Conservation (phyloP, 768 basidiomycete species). For the Hemileccinum rubropunctum region DNA sequence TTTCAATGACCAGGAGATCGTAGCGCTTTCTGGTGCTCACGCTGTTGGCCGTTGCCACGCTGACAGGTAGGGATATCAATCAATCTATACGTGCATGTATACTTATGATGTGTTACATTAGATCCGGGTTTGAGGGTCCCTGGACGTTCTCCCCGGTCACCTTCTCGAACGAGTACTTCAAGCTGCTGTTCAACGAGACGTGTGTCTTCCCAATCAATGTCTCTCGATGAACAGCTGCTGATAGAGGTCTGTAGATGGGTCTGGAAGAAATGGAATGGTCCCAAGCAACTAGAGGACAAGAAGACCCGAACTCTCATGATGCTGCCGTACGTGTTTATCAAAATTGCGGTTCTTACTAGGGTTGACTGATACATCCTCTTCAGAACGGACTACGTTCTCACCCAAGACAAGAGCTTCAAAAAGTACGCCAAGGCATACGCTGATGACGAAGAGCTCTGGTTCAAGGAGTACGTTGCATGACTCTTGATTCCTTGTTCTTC, state of each 20-base stretch:
- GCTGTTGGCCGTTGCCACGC: conserved; percentile 94
- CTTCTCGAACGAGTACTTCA: conserved; percentile 83
- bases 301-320: conserved; percentile 89
- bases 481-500: background rate
- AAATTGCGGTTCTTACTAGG: background rate
- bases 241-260: conserved; percentile 52
- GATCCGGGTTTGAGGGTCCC: conserved; percentile 85
- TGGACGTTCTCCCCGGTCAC: conserved; percentile 95
- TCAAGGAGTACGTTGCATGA: conserved; percentile 73
- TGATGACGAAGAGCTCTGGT: conserved; percentile 80
- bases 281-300: conserved; percentile 94
- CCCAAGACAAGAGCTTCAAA: conserved; percentile 90
- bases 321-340: conserved; percentile 66
- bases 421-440: conserved; percentile 88
- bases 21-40: conserved; percentile 91
- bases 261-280: conserved; percentile 95
- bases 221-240: background rate
- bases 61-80: conserved; percentile 49
- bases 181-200: conserved; percentile 84
- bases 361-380: background rate
- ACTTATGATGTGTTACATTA: conserved; percentile 13
- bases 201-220: conserved; percentile 28
- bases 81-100: background rate
- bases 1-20: conserved; percentile 97
- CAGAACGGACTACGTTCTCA: conserved; percentile 85